Evolutionary conservation across 306 rosid genomes (phyloP), one percentile per base, ranked within the genome.

Genomic region (Quercus mongolica): DNA sequence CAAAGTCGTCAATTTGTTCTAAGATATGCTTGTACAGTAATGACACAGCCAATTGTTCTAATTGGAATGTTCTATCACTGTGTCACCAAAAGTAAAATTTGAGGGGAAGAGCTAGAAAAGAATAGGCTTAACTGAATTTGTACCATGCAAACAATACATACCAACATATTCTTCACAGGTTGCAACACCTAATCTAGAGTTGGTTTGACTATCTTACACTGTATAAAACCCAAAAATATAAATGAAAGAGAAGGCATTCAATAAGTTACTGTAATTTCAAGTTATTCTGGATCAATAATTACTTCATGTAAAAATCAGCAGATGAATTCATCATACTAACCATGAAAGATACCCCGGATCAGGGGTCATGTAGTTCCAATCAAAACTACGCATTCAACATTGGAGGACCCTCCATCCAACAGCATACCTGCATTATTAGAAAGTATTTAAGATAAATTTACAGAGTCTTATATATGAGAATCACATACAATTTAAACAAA

Each of bases 71-170:
- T n/a, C 38, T 65, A 31, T 17, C 38, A 65, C 17, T 31, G 25
- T 33, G 23, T 33, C 71, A 18, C 46, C 21, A 63, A 26, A 28
- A 63, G 74, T 26, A 69, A 69, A 69, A n/a, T 15, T 44, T 35
- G 54, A 20, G 56, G 26, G 30, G 28, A 69, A 69, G 19, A 83
- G 52, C 23, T 30, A 26, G 19, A 65, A 74, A 68, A 67, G 74
- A 26, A 77, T 72, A 55, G 18, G 20, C 15, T 74, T 20, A 52
- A 44, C 15, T 11, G 49, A 73, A 65, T 30, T 59, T 21, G 46
- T 91, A 95, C 99, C 82, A 90, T 95, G 97, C 99, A 95, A 80
- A 76, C 99, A 97, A 41, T 93, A 93, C 98, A 93, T 92, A 88
- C 98, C 73, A 91, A 23, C 99, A 91, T 91, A 68, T 88, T 84